Base-by-base conservation (phyloP, 495 filamentous ascomycete genomes). In the Collariella sp. region DNA sequence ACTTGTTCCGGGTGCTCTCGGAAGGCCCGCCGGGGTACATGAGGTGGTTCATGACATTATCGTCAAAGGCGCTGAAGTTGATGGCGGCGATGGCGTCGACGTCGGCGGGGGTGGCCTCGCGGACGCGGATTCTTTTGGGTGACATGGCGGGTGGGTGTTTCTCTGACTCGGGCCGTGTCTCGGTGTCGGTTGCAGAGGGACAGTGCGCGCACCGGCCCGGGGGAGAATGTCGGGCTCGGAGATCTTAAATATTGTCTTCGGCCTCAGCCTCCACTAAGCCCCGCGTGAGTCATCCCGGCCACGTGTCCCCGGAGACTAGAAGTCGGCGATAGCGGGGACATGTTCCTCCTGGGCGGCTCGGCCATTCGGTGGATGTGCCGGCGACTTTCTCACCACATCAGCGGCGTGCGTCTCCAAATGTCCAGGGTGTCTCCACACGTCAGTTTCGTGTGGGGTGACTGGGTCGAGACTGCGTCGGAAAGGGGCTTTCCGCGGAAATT, bases 91-190 rank as follows among this genome's bases (percentile, higher is more conserved):
- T 44, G 11, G 38, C 41, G 0, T 50, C 42, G 13, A 50, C 16
- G 31, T 69, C 66, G 16, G 62, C 64, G 18, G 29, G 54, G 4
- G 34, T 48, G 23, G 62, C 64, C 18, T 61, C 55, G 18, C 67
- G 67, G 46, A 67, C 33, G 19, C 62, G 54, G 42, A 69, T 40
- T 18, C 52, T 57, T 40, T 56, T 59, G 10, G 35, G 19, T 13
- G 58, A 29, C 60, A 59, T 65, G 39, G n/a, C 43, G 40, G 42
- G 10, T 31, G 22, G 7, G n/a, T 45, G 35, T 0, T 33, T 12
- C 7, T 12, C 50, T 7, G 36, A 7, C n/a, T 36, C 41, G 23
- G 19, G 10, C 19, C 18, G 38, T 19, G 38, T 41, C 38, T 19
- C 15, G 12, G 16, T 22, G 19, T 42, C 12, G 20, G 3, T 23